Evolutionary conservation across 345 rosid genomes (phyloP).

Genomic region (Citrus medica): DNA sequence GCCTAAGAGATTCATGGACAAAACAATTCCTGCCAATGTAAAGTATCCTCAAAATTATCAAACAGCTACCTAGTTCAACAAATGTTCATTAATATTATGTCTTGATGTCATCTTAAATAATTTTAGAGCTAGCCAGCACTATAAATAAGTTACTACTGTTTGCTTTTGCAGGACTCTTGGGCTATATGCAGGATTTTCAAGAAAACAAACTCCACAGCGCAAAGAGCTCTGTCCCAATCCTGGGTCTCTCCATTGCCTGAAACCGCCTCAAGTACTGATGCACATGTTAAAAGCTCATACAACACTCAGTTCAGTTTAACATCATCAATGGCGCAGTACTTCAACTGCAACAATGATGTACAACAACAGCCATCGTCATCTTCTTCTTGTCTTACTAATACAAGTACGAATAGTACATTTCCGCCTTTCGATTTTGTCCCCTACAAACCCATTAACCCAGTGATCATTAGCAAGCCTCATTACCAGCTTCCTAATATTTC

Average conservation of each 20-base stretch:
- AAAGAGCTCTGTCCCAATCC: slow-evolving; percentile 70
- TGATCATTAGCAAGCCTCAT: slow-evolving; percentile 10
- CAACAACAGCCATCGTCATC: slow-evolving; percentile 15
- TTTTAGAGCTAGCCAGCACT: too few species aligned
- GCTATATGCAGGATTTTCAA: slow-evolving; percentile 94
- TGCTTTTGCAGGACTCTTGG: slow-evolving; percentile 71
- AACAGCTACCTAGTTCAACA: not conserved
- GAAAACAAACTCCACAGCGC: slow-evolving; percentile 70
- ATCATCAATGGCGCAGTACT: slow-evolving; percentile 18
- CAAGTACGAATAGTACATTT: slow-evolving; percentile 15
- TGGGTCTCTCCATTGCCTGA: slow-evolving; percentile 57
- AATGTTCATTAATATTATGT: too few species aligned
- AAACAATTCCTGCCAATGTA: slow-evolving; percentile 61
- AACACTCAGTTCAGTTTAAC: slow-evolving; percentile 28
- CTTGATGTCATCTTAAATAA: too few species aligned
- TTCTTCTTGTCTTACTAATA: not conserved
- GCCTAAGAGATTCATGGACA: slow-evolving; percentile 46
- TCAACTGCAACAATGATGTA: slow-evolving; percentile 24
- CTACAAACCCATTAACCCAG: slow-evolving; percentile 26
- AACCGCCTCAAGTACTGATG: slow-evolving; percentile 24
- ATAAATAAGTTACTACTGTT: too few species aligned
- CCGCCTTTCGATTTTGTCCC: slow-evolving; percentile 36
- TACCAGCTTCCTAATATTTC: slow-evolving; percentile 29
- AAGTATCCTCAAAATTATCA: not conserved
- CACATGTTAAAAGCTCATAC: slow-evolving; percentile 25